Base-by-base conservation (phyloP, 345 rosid genomes). In the Isatis tinctoria region DNA sequence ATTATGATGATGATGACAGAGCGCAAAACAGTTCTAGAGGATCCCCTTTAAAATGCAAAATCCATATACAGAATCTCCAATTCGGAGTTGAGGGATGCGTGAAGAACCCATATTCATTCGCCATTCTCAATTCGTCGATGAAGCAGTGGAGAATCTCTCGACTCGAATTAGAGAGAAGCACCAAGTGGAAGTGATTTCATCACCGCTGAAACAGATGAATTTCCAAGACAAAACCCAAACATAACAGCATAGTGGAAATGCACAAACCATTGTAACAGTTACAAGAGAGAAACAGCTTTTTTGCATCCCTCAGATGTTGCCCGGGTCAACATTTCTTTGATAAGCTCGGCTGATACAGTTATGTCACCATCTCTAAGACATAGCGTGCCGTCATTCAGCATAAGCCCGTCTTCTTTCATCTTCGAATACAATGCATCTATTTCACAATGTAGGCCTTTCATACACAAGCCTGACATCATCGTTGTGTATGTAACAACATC, bases 21-120 rank as follows among this genome's bases (percentile, higher is more conserved):
- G 35, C 35, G 2, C 54, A 48, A 48, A 36, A 80, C 77, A 78
- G 84, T 81, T 64, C 65, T 73, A 48, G 66, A 45, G 30, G 54
- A 83, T 32, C 8, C 35, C 35, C 35, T 32, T 32, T 32, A 8
- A 32, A 32, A 32, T 32, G 35, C 35, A 32, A 32, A 32, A 32
- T 32, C 35, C 35, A 32, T 32, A 6, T 32, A 32, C 35, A 32
- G 8, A 32, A 32, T 32, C 35, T 32, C 35, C 35, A 32, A 32
- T 32, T 32, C 8, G 35, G 35, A 32, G 35, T 32, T 32, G 35
- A 32, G 35, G 35, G 35, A 32, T 32, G 35, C 35, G 35, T 32
- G 8, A 6, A 6, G 35, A 32, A 32, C 35, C 4, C 35, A 32
- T 82, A 47, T 18, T 1, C 53, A 48, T 48, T 18, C 27, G 27